Percentiles rank a stretch among this genome's conserved stretches.
These are phyloP conservation scores for Hepatocystis sp. DNA, from an alignment of 169 alveolate genomes.

Conservation along the genomic window DNA sequence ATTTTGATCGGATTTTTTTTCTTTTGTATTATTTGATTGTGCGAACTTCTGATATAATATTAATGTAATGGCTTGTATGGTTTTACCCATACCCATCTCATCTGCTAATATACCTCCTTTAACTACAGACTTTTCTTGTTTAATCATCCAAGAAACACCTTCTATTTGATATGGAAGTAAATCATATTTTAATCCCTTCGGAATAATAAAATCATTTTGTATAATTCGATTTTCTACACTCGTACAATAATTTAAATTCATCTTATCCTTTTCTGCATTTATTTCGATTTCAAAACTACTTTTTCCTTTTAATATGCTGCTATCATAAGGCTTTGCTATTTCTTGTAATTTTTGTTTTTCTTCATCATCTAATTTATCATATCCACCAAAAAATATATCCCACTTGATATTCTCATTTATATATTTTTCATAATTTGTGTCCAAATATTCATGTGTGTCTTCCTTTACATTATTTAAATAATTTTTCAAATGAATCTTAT, in stretches of 20 bases:
- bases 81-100: conserved; percentile 92
- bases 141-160: conserved; percentile 87
- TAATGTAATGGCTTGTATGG: conserved; percentile 82
- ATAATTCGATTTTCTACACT: conserved; percentile 40
- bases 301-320: conserved; percentile 11
- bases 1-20: too few relatives aligned
- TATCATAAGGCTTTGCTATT: conserved; percentile 17
- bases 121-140: conserved; percentile 82
- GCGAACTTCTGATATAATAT: conserved; percentile 76
- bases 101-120: conserved; percentile 89
- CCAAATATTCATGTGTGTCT: neutral
- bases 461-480: conserved; percentile 19
- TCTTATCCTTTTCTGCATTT: conserved; percentile 44
- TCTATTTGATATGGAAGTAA: conserved; percentile 78
- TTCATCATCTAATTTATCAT: conserved; percentile 45
- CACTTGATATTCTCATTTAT: conserved; percentile 45
- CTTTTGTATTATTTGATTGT: conserved; percentile 4
- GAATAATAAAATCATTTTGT: conserved; percentile 61
- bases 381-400: conserved; percentile 57
- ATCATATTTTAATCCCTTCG: conserved; percentile 70
- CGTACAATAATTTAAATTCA: conserved; percentile 2
- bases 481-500: conserved; percentile 13
- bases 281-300: conserved; percentile 24
- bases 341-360: conserved; percentile 30
- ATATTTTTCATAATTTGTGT: conserved; percentile 15